Conservation (phyloP, 2,329 filamentous ascomycete genomes). For the Periconia digitata region DNA sequence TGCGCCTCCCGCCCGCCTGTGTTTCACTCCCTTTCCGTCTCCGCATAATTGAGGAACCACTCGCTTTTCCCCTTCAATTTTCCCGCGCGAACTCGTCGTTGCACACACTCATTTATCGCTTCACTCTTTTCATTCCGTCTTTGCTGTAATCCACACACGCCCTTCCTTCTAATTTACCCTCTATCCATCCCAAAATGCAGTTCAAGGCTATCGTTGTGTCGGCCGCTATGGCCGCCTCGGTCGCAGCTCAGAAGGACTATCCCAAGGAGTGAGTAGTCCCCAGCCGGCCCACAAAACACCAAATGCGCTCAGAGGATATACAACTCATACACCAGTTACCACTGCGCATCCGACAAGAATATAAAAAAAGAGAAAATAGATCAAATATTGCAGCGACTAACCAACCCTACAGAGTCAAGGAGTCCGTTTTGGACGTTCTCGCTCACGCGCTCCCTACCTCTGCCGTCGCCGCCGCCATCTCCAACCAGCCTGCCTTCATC, state of each 20-base stretch:
- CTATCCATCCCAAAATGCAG: conserved; percentile 26
- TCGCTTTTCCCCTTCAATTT: conserved; percentile 1
- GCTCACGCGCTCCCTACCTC: conserved; percentile 49
- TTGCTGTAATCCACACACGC: conserved; percentile 28
- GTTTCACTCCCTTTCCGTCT: conserved; percentile 2
- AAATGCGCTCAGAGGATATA: neutral
- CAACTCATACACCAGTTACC: no score
- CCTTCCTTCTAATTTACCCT: conserved; percentile 9
- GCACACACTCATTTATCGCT: conserved; percentile 15
- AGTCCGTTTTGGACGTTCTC: conserved; percentile 47
- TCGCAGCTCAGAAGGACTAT: conserved; percentile 22
- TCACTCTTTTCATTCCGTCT: conserved; percentile 16
- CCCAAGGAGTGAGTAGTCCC: neutral
- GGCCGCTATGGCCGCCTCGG: conserved; percentile 31
- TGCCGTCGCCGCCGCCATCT: conserved; percentile 42
- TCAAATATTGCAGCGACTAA: neutral
- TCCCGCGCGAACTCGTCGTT: neutral
- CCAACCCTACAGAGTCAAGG: conserved; percentile 23
- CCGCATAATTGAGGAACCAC: neutral
- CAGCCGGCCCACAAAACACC: neutral
- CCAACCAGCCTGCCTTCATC: conserved; percentile 46
- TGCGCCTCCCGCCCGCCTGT: conserved; percentile 1
- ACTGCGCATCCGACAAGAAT: neutral
- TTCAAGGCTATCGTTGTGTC: conserved; percentile 29
- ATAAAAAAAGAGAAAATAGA: no score